Base-by-base conservation (phyloP, 2,329 filamentous ascomycete genomes). In the Ophiocordyceps australis region DNA sequence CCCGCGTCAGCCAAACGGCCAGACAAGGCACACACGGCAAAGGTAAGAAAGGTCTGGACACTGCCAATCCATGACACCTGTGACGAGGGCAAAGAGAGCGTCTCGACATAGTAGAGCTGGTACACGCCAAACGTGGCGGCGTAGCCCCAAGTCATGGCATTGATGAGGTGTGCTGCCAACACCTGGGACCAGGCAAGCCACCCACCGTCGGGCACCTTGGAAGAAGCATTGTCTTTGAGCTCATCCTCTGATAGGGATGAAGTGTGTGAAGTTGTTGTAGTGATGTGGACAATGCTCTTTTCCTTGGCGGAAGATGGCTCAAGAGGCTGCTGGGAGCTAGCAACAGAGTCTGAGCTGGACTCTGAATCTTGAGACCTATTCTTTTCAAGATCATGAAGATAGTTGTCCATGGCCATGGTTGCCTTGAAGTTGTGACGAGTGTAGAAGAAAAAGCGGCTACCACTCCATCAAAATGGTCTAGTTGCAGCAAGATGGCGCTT, bases 111-210 rank as follows among this genome's bases (percentile, higher is more conserved):
- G 44, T 61, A 48, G 5, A 72, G 45, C 37, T 66, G 62, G 28
- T 80, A 62, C 23, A 59, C 57, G 28, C 52, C 62, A 32, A 62
- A 67, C 3, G 56, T 51, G 5, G 54, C 45, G 4, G 55, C 50
- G 27, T 56, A 59, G 27, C 62, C 62, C 56, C 61, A 65, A 5
- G 59, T 51, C 30, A 66, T 40, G 27, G 50, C 49, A 38, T 59
- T 62, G 41, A 62, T 46, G 17, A 62, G 46, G 21, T 57, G 46
- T 17, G 52, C 52, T 6, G 58, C 55, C 13, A 59, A 24, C 7
- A 65, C 58, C 36, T 65, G 62, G 1, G 47, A 50, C 62, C 62
- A 66, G 11, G 59, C 62, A 10, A 39, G 33, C 25, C 50, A 34
- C 9, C 60, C 61, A 15, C 60, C 57, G 23, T 62, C 56, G 1